Evolutionary conservation across 805 yeast species (phyloP).

Genomic region (Isabelozyma gotoi): DNA sequence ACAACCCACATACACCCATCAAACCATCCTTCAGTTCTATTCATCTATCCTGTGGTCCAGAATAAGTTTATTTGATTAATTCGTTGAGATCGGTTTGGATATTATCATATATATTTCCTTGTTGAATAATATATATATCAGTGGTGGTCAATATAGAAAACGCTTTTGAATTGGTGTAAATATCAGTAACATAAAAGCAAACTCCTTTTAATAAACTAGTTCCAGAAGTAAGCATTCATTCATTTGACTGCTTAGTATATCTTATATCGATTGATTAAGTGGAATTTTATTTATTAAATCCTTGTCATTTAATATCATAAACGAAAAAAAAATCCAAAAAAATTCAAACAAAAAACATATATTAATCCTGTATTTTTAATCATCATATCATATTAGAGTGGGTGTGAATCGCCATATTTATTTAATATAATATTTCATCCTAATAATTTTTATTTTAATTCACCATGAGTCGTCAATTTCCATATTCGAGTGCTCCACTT

Average conservation of each 20-base stretch:
- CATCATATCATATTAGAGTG: not conserved
- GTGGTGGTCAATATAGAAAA: not conserved
- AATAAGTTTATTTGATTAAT: not conserved
- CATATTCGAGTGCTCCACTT: slow-evolving; percentile 97
- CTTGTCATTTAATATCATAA: not conserved
- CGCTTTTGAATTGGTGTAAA: not conserved
- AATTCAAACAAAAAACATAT: not conserved
- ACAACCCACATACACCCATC: not conserved
- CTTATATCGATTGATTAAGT: not conserved
- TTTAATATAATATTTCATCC: not conserved
- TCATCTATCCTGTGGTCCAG: not conserved
- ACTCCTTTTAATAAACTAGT: not conserved
- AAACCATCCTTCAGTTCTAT: not conserved
- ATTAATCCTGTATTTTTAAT: not conserved
- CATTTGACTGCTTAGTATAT: not conserved
- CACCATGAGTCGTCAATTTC: slow-evolving; percentile 55
- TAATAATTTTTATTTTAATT: not conserved
- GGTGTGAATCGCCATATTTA: not conserved
- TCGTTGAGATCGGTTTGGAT: not conserved
- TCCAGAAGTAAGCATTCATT: not conserved
- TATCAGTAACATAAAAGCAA: not conserved
- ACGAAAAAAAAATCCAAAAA: not conserved
- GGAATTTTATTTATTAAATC: not conserved
- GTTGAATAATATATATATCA: not conserved
- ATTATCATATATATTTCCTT: not conserved